Conservation (phyloP, 2,329 filamentous ascomycete genomes). For the Magnaporthiopsis incrustans region DNA sequence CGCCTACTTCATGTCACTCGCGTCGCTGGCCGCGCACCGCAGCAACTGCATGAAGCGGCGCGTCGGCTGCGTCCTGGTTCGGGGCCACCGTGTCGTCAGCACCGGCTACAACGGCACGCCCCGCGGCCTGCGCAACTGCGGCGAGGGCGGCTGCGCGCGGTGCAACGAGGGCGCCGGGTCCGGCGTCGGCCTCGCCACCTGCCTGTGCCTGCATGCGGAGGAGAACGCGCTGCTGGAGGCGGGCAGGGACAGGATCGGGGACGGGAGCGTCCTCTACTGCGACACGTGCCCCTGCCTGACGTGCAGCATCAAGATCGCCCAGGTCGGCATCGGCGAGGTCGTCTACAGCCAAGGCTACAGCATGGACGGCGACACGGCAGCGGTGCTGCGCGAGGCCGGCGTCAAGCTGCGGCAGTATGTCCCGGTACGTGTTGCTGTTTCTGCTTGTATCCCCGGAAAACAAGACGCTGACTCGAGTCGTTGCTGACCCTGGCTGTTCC, state of each 20-base stretch:
- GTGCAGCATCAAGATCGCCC: constrained; percentile 96
- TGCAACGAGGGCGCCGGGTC: constrained; percentile 69
- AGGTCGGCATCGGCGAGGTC: constrained; percentile 92
- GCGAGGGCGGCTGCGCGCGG: constrained; percentile 79
- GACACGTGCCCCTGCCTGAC: constrained; percentile 96
- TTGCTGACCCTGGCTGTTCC: constrained; percentile 5
- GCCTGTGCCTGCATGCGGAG: constrained; percentile 94
- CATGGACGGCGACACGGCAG: constrained; percentile 80
- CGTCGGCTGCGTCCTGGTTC: constrained; percentile 88
- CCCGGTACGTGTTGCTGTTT: constrained; percentile 48
- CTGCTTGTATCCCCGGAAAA: not conserved
- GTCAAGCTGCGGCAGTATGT: constrained; percentile 82
- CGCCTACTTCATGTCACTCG: constrained; percentile 96
- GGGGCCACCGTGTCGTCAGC: constrained; percentile 77
- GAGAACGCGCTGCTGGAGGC: constrained; percentile 96
- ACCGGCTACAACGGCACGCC: constrained; percentile 99
- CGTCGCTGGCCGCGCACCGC: constrained; percentile 79
- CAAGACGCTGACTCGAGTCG: not conserved
- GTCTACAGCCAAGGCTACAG: constrained; percentile 92
- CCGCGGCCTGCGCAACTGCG: constrained; percentile 79
- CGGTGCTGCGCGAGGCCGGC: constrained; percentile 75
- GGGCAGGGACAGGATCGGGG: constrained; percentile 78
- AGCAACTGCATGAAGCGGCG: constrained; percentile 98
- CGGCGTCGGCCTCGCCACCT: constrained; percentile 73
- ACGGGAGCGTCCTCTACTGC: constrained; percentile 80